These are phyloP conservation scores for Bolboschoenoplectus hybrid DNA, from an alignment of 202 grass and related monocot species.

Conservation along the genomic window DNA sequence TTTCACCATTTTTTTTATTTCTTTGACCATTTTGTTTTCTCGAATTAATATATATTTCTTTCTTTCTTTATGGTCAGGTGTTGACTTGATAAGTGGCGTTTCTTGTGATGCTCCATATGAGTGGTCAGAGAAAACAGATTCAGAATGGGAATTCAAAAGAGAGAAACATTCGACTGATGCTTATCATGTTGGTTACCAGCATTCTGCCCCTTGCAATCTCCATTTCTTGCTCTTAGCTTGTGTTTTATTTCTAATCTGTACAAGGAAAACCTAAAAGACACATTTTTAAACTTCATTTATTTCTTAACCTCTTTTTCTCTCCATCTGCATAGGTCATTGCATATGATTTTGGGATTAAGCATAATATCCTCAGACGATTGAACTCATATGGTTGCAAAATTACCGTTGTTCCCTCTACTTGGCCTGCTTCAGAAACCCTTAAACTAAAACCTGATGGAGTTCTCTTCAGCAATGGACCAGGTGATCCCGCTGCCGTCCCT, in stretches of 20 bases:
- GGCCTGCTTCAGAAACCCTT: conserved; percentile 73
- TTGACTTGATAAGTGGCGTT: conserved; percentile 80
- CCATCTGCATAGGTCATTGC: conserved; percentile 64
- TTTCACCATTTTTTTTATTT: background rate
- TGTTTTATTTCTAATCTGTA: background rate
- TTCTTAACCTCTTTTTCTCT: conserved; percentile 19
- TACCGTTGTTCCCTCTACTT: conserved; percentile 89
- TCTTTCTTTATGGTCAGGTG: conserved; percentile 45
- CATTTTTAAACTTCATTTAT: background rate
- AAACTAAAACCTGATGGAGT: conserved; percentile 95
- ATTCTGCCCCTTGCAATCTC: background rate
- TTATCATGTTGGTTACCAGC: conserved; percentile 66
- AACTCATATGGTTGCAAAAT: conserved; percentile 95
- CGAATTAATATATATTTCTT: background rate
- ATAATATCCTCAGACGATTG: conserved; percentile 96
- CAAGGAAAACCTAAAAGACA: conserved; percentile 24
- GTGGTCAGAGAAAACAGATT: conserved; percentile 71
- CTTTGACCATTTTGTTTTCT: background rate
- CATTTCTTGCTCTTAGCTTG: background rate
- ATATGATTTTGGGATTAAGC: conserved; percentile 97
- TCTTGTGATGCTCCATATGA: conserved; percentile 83
- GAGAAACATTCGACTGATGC: conserved; percentile 44
- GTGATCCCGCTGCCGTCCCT: conserved; percentile 80
- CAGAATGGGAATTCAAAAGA: conserved; percentile 88
- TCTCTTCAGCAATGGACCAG: conserved; percentile 97